These are phyloP conservation scores for Aspergillus latus DNA, from an alignment of 2,329 filamentous ascomycete species.

Conservation along the genomic window DNA sequence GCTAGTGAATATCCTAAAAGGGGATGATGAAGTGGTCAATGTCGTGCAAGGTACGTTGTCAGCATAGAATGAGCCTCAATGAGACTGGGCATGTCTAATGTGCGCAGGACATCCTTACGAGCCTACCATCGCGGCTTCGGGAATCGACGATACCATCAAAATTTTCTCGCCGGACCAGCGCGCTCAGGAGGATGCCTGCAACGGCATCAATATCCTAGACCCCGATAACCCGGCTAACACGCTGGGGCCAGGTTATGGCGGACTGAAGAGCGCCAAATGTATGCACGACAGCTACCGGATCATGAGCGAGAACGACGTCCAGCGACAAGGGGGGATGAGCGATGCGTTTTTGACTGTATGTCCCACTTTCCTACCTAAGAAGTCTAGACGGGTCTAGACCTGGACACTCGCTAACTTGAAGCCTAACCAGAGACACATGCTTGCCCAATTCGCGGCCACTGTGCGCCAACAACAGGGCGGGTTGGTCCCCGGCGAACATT, in stretches of 20 bases:
- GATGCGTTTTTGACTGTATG: constrained; percentile 59
- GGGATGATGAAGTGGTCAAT: constrained; percentile 69
- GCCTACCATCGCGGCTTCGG: constrained; percentile 64
- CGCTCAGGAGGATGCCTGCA: constrained; percentile 57
- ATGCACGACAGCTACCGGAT: constrained; percentile 63
- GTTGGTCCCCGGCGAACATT: constrained; percentile 25
- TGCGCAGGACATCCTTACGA: constrained; percentile 63
- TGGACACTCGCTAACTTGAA: constrained; percentile 16
- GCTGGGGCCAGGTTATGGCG: constrained; percentile 35
- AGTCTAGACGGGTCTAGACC: neutral
- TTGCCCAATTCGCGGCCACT: constrained; percentile 42
- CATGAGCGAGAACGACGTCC: constrained; percentile 61
- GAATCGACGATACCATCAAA: constrained; percentile 68
- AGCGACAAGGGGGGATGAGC: constrained; percentile 57
- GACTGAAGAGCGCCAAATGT: constrained; percentile 57
- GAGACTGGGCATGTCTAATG: neutral
- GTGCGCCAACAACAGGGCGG: constrained; percentile 16
- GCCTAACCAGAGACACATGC: constrained; percentile 46
- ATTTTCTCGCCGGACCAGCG: constrained; percentile 63
- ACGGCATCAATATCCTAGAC: constrained; percentile 59
- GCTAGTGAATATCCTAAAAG: constrained; percentile 64
- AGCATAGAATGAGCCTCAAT: neutral
- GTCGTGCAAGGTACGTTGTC: constrained; percentile 58
- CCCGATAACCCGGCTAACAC: constrained; percentile 42
- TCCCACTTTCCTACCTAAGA: constrained; percentile 15